Evolutionary conservation across 345 rosid genomes (phyloP).

Genomic region (Ceriops zippeliana): DNA sequence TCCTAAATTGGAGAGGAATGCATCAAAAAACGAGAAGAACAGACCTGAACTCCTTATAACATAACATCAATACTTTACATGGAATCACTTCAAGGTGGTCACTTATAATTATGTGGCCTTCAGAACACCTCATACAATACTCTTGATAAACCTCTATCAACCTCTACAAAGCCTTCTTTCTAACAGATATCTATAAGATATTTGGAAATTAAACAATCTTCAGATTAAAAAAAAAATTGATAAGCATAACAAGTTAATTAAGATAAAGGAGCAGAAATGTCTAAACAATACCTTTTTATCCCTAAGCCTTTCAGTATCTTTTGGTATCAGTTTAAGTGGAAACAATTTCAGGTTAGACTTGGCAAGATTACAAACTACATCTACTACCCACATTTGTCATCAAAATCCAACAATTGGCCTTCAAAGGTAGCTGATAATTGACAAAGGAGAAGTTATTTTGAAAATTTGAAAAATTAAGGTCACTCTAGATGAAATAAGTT

Average conservation of each 20-base stretch:
- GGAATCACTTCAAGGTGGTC: slow-evolving; percentile 79
- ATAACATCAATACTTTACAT: slow-evolving; percentile 78
- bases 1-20: background rate
- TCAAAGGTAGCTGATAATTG: slow-evolving; percentile 63
- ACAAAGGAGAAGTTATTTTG: background rate
- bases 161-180: slow-evolving; percentile 79
- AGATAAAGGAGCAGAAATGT: slow-evolving; percentile 5
- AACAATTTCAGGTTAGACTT: slow-evolving; percentile 46
- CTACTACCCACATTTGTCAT: slow-evolving; percentile 70
- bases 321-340: slow-evolving; percentile 54
- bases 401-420: slow-evolving; percentile 75
- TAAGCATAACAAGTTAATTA: background rate
- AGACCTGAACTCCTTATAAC: slow-evolving; percentile 70
- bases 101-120: slow-evolving; percentile 20
- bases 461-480: slow-evolving; percentile 14
- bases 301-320: slow-evolving; percentile 73
- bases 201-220: background rate
- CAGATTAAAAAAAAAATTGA: no score
- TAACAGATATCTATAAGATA: slow-evolving; percentile 57
- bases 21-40: slow-evolving; percentile 23
- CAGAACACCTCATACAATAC: slow-evolving; percentile 63
- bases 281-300: slow-evolving; percentile 72
- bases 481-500: slow-evolving; percentile 10
- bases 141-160: slow-evolving; percentile 74
- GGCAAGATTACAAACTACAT: slow-evolving; percentile 71